A percentile compares a stretch with the other conserved stretches of the same genome.
These are phyloP conservation scores for Lunularia cruciata DNA, from an alignment of 225 moss, liverwort and hornwort species.

Conservation along the genomic window DNA sequence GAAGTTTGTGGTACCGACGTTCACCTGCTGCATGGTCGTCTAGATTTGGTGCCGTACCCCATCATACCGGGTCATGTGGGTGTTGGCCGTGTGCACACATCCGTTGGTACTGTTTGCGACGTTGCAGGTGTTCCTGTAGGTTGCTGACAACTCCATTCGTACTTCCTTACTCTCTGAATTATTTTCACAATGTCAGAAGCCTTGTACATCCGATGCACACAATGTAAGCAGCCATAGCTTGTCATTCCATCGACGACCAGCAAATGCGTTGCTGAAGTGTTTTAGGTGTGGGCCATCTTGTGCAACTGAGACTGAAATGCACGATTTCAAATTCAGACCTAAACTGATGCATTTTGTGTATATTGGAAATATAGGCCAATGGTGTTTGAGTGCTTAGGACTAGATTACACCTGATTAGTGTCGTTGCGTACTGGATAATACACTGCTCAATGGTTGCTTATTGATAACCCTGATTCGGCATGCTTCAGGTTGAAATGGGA, in stretches of 20 bases:
- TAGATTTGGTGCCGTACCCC: slow-evolving; percentile 72
- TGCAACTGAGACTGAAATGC: too few species aligned
- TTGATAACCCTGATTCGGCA: slow-evolving; percentile 11
- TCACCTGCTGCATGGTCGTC: slow-evolving; percentile 64
- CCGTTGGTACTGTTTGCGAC: slow-evolving; percentile 53
- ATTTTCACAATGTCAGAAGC: too few species aligned
- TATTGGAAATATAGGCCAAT: neutral
- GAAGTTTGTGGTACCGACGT: slow-evolving; percentile 91
- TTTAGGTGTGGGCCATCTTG: too few species aligned
- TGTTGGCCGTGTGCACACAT: slow-evolving; percentile 60
- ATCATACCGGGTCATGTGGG: slow-evolving; percentile 86
- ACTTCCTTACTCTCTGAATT: too few species aligned
- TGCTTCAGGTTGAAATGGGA: slow-evolving; percentile 51
- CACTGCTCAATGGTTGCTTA: too few species aligned
- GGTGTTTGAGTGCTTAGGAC: too few species aligned
- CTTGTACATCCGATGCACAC: too few species aligned
- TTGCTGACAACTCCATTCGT: neutral
- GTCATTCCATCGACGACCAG: neutral
- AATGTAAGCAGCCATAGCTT: neutral
- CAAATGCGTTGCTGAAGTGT: neutral
- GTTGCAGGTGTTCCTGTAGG: slow-evolving; percentile 55
- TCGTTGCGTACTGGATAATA: neutral
- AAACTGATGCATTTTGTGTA: neutral
- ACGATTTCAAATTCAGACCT: neutral
- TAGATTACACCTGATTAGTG: neutral